Conservation (phyloP, 2,329 filamentous ascomycete genomes). For the Lecanicillium sp. region DNA sequence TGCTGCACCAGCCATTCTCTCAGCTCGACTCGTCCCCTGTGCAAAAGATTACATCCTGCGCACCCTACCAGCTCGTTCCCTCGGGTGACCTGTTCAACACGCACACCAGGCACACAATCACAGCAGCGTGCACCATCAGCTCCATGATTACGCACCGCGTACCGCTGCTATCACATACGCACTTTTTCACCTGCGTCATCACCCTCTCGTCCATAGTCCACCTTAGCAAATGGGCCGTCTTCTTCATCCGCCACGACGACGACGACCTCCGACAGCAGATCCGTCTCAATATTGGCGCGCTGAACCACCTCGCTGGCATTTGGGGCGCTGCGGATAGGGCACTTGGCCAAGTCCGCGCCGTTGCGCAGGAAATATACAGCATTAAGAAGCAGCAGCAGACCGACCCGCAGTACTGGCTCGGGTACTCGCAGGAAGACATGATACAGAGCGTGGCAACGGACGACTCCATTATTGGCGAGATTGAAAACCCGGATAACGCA, state of each 20-base stretch:
- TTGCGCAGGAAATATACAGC: slow-evolving; percentile 68
- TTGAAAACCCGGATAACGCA: slow-evolving; percentile 28
- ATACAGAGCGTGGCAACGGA: slow-evolving; percentile 47
- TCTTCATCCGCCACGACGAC: slow-evolving; percentile 51
- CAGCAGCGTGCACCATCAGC: slow-evolving; percentile 70
- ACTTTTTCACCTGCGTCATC: slow-evolving; percentile 76
- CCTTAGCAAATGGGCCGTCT: slow-evolving; percentile 67
- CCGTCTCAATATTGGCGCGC: slow-evolving; percentile 67
- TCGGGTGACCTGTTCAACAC: slow-evolving; percentile 46
- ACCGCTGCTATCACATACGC: slow-evolving; percentile 64
- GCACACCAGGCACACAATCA: slow-evolving; percentile 74
- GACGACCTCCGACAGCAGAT: slow-evolving; percentile 67
- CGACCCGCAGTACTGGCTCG: slow-evolving; percentile 46
- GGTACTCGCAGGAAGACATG: slow-evolving; percentile 45
- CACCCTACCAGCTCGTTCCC: slow-evolving; percentile 45
- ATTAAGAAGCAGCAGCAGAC: slow-evolving; percentile 47
- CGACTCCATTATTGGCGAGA: slow-evolving; percentile 51
- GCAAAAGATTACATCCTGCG: slow-evolving; percentile 55
- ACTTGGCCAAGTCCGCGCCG: slow-evolving; percentile 63
- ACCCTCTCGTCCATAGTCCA: slow-evolving; percentile 75
- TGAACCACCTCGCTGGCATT: slow-evolving; percentile 58
- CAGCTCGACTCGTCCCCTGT: slow-evolving; percentile 59
- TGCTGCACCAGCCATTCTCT: slow-evolving; percentile 72
- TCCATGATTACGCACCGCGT: slow-evolving; percentile 67
- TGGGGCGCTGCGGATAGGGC: slow-evolving; percentile 68